Evolutionary conservation across 2,329 filamentous ascomycete genomes (phyloP), one percentile per base, ranked within the genome.

Genomic region (Xylariaceae sp.): DNA sequence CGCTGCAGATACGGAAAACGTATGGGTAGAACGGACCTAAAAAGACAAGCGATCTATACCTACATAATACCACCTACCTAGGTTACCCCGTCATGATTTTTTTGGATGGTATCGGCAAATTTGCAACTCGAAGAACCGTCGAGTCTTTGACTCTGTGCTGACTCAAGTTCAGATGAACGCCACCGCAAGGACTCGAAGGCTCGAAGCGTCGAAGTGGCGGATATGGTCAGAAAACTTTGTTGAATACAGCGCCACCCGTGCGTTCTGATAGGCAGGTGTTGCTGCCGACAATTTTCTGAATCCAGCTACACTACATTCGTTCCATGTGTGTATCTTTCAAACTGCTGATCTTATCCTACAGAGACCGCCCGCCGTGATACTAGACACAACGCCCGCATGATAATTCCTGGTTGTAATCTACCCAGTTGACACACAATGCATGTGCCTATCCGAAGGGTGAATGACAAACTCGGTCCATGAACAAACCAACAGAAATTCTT

Each of bases 341-440:
- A 26, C 7, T 37, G 57, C 8, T 47, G 51, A 58, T 58, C 53
- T 56, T 53, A 34, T 44, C 44, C 40, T 45, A 48, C 44, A 51
- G 53, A 56, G 46, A 39, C 50, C 48, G 41, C 29, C 39, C 31
- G 46, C 34, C 19, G 47, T 54, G 50, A 27, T 39, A 19, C 44
- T 47, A 27, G 30, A 45, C n/a, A 8, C 32, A 34, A 8, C 32
- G 8, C 32, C 19, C 19, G 19, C 19, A 19, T 19, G 19, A 19
- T 19, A 19, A 19, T 19, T 19, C 19, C 19, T 19, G 19, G 19
- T 19, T 19, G 19, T 19, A 34, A 34, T 8, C 35, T 37, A 11
- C 8, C 35, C 35, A 37, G 35, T 11, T 11, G 35, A 19, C 12
- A 37, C 35, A 37, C 12, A 11, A 7, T 11, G 12, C 6, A 19